phyloP scores from a whole-genome alignment of 2,329 filamentous ascomycete genomes.

The Fusarium sp. region DNA sequence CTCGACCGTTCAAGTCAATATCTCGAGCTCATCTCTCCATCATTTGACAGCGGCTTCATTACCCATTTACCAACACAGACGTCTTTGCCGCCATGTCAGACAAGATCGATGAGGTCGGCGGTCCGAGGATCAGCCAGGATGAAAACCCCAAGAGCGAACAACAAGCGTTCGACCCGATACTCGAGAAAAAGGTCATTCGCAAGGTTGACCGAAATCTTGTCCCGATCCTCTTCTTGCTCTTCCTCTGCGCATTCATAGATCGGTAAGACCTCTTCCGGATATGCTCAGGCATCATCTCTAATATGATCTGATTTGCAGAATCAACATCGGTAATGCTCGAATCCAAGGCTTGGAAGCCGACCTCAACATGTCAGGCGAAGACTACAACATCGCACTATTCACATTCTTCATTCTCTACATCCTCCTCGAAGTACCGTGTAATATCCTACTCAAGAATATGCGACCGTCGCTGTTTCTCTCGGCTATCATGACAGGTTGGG shows the following conservation, averaged over 20 bases:
- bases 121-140: neutral
- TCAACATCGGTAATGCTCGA: neutral
- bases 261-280: neutral
- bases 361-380: neutral
- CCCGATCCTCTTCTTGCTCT: neutral
- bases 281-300: fast-evolving
- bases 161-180: neutral
- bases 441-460: neutral
- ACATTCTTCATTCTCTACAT: neutral
- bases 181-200: neutral
- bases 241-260: neutral
- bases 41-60: fast-evolving
- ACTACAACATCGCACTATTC: neutral
- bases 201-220: neutral
- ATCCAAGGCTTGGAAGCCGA: neutral
- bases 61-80: neutral
- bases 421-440: neutral
- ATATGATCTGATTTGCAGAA: neutral
- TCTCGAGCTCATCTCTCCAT: neutral
- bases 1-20: neutral
- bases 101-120: neutral
- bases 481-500: neutral
- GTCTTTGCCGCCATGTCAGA: neutral
- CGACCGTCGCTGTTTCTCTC: neutral
- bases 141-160: neutral